Base-by-base conservation (phyloP, 805 yeast species). In the Ogataea thermomethanolica region DNA sequence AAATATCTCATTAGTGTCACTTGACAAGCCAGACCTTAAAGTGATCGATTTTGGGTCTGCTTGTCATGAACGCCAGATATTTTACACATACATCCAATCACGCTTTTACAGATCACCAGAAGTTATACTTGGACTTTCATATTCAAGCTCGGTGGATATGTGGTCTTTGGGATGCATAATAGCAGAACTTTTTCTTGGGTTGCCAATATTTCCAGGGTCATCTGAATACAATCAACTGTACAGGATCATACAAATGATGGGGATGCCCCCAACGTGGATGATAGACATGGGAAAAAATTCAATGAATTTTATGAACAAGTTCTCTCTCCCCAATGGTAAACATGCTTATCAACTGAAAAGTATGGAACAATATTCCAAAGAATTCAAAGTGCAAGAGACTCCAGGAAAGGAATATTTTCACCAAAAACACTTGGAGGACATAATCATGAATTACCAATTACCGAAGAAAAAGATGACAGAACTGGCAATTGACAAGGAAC, bases 1-100 rank as follows among this genome's bases (percentile, higher is more conserved):
- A 56, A 93, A 93, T 60, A 89, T 93, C 35, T 65, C 93, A 39
- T 67, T 93, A 24, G 78, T 84, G 37, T 78, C 81, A 35, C 81
- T 89, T 5, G 95, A 88, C 59, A 77, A 80, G 47, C 93, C 96
- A 0, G 86, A 81, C 31, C 78, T 93, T 51, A 93, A 93, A 62
- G 84, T 93, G 30, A 91, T 93, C 54, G 99, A 93, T 66, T 93
- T 91, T 66, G 98, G 98, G 1, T 80, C 93, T 2, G 95, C 98
- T 0, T 90, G 98, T 59, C 91, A 87, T 58, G 95, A 91, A 47
- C 70, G 89, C 40, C 91, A 89, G 53, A 86, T 95, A 1, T 71
- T 90, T 5, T 90, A 87, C 65, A 84, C 97, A 0, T 90, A 90
- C 58, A 86, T 90, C 49, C 98, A 90, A 62, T 85, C 95, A 5